Evolutionary conservation across 164 flowering plant genomes (phyloP).

Genomic region (Sextonia rubra): DNA sequence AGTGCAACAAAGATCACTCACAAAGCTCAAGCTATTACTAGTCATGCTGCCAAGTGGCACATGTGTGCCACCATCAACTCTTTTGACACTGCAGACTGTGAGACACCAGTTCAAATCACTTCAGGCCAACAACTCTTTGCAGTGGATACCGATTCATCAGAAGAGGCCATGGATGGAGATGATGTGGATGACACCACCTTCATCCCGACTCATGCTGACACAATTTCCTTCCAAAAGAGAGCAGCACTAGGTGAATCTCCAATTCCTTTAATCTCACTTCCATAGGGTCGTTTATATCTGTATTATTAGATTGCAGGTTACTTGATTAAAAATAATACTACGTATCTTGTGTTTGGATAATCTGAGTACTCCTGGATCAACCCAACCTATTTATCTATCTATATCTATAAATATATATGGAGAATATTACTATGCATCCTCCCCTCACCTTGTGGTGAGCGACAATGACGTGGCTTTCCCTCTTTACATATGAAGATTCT

Average conservation of each 20-base stretch:
- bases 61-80: conserved; percentile 79
- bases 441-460: no score
- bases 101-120: background rate
- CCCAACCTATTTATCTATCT: no score
- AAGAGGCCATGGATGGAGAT: conserved; percentile 36
- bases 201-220: conserved; percentile 42
- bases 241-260: conserved; percentile 54
- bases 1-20: conserved; percentile 95
- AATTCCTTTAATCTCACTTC: no score
- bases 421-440: no score
- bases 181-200: conserved; percentile 52
- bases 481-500: no score
- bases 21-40: conserved; percentile 71
- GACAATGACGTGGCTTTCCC: no score
- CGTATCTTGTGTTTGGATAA: no score
- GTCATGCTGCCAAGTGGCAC: conserved; percentile 89
- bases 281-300: no score
- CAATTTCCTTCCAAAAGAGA: conserved; percentile 71
- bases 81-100: conserved; percentile 25
- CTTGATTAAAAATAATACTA: no score
- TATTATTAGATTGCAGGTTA: no score
- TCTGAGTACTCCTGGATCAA: no score
- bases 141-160: conserved; percentile 27
- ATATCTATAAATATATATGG: no score
- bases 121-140: background rate